Evolutionary conservation across 2,329 filamentous ascomycete species (phyloP), one percentile per base, ranked within the genome.

Genomic region (Macroventuria anomochaeta): DNA sequence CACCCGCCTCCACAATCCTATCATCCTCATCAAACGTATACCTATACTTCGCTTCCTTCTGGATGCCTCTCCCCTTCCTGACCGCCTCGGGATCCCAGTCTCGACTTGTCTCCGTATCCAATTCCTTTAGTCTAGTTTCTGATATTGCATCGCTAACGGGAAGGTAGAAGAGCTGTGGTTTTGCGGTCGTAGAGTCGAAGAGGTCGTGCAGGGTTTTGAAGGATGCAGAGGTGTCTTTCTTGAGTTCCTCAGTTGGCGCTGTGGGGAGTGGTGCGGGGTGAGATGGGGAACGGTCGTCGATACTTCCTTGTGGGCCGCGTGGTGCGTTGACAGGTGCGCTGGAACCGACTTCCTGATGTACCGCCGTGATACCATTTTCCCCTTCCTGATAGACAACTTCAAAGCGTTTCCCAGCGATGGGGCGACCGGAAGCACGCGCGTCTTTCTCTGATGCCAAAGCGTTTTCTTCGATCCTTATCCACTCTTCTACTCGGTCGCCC

Each of bases 401-500:
- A 44, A 69, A 74, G 10, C 69, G 63, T 40, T 69, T 69, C 0
- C 62, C 54, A 1, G 61, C 38, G 5, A 57, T 58, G 7, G 65
- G 54, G 4, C 53, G 55, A 3, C 65, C 61, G 0, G 53, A 39
- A 1, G 56, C 54, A 25, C 72, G 64, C 2, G 65, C 66, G 20
- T 65, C 65, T 29, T 73, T 71, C 37, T 73, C 69, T 0, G 64
- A 63, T 3, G 40, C 34, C 1, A 70, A 56, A 26, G 69, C 69
- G 34, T 67, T 65, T 52, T 75, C 69, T 53, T 75, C 72, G 31
- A 60, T 46, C 18, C 85, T 81, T 53, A 96, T 88, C 91, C 92
- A 97, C 20, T 83, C 82, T 12, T 78, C 73, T 3, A 96, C 82
- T 59, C 86, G 85, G 21, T 91, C 86, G 15, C 88, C 83, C 0